A percentile compares a stretch with the other conserved stretches of the same genome.
phyloP scores from a whole-genome alignment of 345 rosid species.

The Toxicodendron radicans region DNA sequence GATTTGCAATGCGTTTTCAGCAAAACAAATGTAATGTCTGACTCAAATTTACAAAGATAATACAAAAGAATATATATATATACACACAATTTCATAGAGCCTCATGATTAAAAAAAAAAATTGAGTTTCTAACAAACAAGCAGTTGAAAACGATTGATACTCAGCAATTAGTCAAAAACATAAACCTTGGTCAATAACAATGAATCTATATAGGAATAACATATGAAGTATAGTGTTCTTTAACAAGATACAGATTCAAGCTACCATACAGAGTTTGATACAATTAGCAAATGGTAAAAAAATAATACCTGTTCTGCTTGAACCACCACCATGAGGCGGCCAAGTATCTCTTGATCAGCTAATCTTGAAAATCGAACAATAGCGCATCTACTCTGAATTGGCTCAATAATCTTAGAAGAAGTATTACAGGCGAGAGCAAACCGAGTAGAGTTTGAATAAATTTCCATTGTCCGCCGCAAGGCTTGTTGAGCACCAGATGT shows the following conservation, averaged over 20 bases:
- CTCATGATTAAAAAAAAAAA: background rate
- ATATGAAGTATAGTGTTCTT: background rate
- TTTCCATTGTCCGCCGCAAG: conserved; percentile 93
- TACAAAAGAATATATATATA: background rate
- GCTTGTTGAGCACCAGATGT: conserved; percentile 99
- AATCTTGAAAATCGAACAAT: conserved; percentile 90
- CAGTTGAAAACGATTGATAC: background rate
- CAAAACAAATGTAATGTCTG: background rate
- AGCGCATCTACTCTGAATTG: conserved; percentile 99
- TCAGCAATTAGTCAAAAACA: background rate
- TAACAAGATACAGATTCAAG: background rate
- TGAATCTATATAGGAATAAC: background rate
- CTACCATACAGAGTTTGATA: background rate
- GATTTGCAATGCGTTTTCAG: conserved; percentile 2
- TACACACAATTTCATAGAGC: background rate
- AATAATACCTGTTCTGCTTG: conserved; percentile 72
- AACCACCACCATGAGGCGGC: conserved; percentile 89
- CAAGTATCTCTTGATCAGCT: conserved; percentile 88
- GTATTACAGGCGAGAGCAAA: conserved; percentile 97
- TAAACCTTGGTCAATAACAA: background rate
- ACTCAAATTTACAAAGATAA: background rate
- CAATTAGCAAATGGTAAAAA: conserved; percentile 2
- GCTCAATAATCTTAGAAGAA: conserved; percentile 87
- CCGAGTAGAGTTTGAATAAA: conserved; percentile 87
- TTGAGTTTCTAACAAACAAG: background rate